phyloP scores from a whole-genome alignment of 305 asterid species.

The Salvia sclarea region DNA sequence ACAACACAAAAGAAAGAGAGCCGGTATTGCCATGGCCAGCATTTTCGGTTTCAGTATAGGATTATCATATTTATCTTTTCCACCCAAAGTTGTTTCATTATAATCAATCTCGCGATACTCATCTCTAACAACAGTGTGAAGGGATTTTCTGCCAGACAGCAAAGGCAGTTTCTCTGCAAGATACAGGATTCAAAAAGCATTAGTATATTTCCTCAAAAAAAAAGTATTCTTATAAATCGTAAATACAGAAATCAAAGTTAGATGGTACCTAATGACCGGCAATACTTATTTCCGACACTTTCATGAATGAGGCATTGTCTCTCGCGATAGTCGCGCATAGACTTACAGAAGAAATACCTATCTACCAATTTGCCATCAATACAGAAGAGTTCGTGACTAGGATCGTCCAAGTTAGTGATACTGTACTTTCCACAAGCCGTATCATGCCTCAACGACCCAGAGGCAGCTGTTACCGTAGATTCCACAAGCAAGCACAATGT shows the following conservation, averaged over 20 bases:
- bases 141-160: slow-evolving; percentile 51
- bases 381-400: slow-evolving; percentile 47
- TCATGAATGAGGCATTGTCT: slow-evolving; percentile 47
- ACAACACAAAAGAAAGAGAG: slow-evolving; percentile 67
- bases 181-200: slow-evolving; percentile 16
- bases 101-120: slow-evolving; percentile 39
- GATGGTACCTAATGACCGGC: slow-evolving; percentile 57
- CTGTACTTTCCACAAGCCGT: slow-evolving; percentile 54
- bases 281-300: slow-evolving; percentile 41
- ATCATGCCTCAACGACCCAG: slow-evolving; percentile 43
- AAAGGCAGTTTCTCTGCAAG: slow-evolving; percentile 54
- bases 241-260: background rate
- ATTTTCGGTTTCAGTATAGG: slow-evolving; percentile 45
- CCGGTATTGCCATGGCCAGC: slow-evolving; percentile 69
- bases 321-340: slow-evolving; percentile 43
- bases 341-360: slow-evolving; percentile 56
- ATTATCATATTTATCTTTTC: slow-evolving; percentile 37
- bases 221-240: too few relatives aligned
- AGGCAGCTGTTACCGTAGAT: slow-evolving; percentile 45
- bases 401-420: slow-evolving; percentile 45
- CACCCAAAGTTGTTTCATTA: slow-evolving; percentile 33
- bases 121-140: slow-evolving; percentile 46
- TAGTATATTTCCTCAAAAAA: too few relatives aligned
- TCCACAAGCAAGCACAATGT: slow-evolving; percentile 48
- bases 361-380: slow-evolving; percentile 63